These are phyloP conservation scores for Pleurotus tuoliensis DNA, from an alignment of 768 basidiomycete species.

Conservation along the genomic window DNA sequence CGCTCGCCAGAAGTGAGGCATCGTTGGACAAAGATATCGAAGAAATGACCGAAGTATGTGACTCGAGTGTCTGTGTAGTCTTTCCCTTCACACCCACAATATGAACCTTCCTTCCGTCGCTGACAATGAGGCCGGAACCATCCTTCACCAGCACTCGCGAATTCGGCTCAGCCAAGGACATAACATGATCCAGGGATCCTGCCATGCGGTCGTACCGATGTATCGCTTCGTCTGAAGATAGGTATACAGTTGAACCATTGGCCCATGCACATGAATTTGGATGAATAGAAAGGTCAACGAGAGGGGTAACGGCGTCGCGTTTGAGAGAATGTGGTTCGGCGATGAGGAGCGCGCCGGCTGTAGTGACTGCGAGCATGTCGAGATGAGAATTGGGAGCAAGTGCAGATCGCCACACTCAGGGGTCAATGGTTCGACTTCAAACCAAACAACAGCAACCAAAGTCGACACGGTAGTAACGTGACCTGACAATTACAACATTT, in stretches of 20 bases:
- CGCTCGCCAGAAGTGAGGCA: constrained; percentile 49
- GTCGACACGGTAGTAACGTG: not conserved
- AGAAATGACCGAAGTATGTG: constrained; percentile 47
- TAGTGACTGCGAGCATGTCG: constrained; percentile 55
- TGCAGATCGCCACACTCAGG: not conserved
- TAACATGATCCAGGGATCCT: constrained; percentile 40
- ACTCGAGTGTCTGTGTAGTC: constrained; percentile 43
- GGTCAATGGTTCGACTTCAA: not conserved
- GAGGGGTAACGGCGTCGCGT: constrained; percentile 34
- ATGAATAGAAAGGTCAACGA: constrained; percentile 25
- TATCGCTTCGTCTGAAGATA: constrained; percentile 45
- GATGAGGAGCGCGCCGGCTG: constrained; percentile 43
- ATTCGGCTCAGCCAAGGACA: constrained; percentile 27
- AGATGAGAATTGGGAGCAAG: not conserved
- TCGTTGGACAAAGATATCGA: constrained; percentile 61
- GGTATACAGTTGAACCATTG: constrained; percentile 51
- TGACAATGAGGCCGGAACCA: constrained; percentile 41
- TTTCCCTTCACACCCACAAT: constrained; percentile 44
- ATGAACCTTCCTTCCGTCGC: constrained; percentile 40
- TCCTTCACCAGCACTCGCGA: constrained; percentile 30
- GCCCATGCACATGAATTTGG: constrained; percentile 48
- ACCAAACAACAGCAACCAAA: not conserved
- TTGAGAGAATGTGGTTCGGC: constrained; percentile 46
- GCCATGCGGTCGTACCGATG: constrained; percentile 49
- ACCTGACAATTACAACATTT: not conserved